phyloP scores from a whole-genome alignment of 108 stramenopile genomes.

The Epithemia pelagica region DNA sequence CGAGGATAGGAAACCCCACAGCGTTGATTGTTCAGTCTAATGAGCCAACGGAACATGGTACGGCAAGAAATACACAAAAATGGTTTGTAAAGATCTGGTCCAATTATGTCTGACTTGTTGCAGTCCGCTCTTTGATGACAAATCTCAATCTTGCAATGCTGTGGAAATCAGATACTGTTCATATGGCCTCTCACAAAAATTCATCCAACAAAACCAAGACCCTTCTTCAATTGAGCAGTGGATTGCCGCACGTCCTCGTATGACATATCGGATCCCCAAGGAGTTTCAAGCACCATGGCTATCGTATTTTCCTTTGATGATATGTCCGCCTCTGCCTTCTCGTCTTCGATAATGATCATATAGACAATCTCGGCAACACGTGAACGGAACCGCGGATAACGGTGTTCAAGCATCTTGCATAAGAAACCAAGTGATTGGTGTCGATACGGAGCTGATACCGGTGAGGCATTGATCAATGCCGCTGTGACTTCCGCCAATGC shows the following conservation, averaged over 20 bases:
- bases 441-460: slow-evolving; percentile 4
- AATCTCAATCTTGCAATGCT: too few relatives aligned
- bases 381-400: slow-evolving; percentile 82
- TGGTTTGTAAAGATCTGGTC: too few relatives aligned
- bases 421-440: slow-evolving; percentile 39
- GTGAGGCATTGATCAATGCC: slow-evolving; percentile 28
- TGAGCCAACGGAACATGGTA: too few relatives aligned
- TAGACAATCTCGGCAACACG: slow-evolving; percentile 86
- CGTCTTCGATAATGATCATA: slow-evolving; percentile 57
- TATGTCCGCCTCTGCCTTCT: neutral
- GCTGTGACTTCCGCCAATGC: slow-evolving; percentile 52
- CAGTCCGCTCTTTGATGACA: too few relatives aligned
- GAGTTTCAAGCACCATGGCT: neutral
- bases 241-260: neutral
- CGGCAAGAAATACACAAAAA: too few relatives aligned
- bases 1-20: too few relatives aligned
- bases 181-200: too few relatives aligned
- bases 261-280: slow-evolving; percentile 5
- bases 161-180: too few relatives aligned
- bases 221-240: neutral
- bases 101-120: too few relatives aligned
- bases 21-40: too few relatives aligned
- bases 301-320: neutral
- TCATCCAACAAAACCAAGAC: neutral
- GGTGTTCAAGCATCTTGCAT: slow-evolving; percentile 69